Conservation (phyloP, 306 rosid genomes). For the Cicer judaicum region DNA sequence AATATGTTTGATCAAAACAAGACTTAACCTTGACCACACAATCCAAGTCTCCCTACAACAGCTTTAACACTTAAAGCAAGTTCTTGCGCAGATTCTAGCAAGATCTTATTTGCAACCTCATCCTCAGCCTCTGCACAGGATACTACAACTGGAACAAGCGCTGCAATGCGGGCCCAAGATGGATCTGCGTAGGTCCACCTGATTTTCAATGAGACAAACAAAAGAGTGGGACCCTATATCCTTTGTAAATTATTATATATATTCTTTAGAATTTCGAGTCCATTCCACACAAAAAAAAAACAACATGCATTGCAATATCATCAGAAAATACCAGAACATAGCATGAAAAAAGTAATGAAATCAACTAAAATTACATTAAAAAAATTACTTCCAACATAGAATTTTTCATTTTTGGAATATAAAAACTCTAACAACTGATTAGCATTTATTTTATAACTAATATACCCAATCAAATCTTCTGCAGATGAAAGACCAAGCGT, state of each 20-base stretch:
- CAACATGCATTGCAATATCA: background rate
- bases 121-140: slow-evolving; percentile 90
- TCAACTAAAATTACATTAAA: background rate
- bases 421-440: slow-evolving; percentile 1
- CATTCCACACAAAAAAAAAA: background rate
- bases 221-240: slow-evolving; percentile 29
- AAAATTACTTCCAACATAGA: slow-evolving; percentile 6
- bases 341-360: background rate
- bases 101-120: slow-evolving; percentile 79
- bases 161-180: slow-evolving; percentile 97
- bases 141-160: slow-evolving; percentile 87
- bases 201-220: slow-evolving; percentile 48
- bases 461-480: slow-evolving; percentile 88
- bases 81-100: slow-evolving; percentile 78
- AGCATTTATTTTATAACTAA: slow-evolving; percentile 29
- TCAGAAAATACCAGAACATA: background rate
- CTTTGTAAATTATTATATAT: background rate
- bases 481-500: slow-evolving; percentile 73
- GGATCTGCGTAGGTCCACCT: slow-evolving; percentile 98
- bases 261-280: background rate
- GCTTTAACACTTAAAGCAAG: slow-evolving; percentile 88
- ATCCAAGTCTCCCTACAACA: slow-evolving; percentile 83
- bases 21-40: slow-evolving; percentile 75
- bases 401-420: slow-evolving; percentile 26
- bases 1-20: slow-evolving; percentile 21